Evolutionary conservation across 495 filamentous ascomycete genomes (phyloP).

Genomic region (Tuber melanosporum): DNA sequence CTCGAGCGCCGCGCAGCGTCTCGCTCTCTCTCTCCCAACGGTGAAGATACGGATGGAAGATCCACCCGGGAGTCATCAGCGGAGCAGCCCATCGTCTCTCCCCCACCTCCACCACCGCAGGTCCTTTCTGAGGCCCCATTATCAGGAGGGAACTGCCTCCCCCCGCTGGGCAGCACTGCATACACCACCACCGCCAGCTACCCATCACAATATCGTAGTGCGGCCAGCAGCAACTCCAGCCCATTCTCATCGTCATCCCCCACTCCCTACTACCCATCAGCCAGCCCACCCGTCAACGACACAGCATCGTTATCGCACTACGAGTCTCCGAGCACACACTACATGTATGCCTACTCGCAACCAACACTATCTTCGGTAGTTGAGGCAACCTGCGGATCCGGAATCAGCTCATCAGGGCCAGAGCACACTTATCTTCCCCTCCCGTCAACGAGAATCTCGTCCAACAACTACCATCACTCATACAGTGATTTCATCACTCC

Average conservation of each 20-base stretch:
- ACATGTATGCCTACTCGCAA: constrained; percentile 34
- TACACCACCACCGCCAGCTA: constrained; percentile 39
- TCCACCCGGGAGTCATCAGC: constrained; percentile 49
- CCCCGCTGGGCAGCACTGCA: constrained; percentile 22
- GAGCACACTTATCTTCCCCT: constrained; percentile 61
- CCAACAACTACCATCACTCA: constrained; percentile 55
- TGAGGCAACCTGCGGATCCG: constrained; percentile 54
- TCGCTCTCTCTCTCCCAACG: constrained; percentile 52
- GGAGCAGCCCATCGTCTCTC: constrained; percentile 53
- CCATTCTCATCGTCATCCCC: constrained; percentile 34
- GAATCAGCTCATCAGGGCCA: constrained; percentile 60
- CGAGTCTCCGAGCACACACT: constrained; percentile 46
- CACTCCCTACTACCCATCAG: constrained; percentile 36
- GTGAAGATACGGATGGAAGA: constrained; percentile 43
- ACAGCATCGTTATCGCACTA: constrained; percentile 43
- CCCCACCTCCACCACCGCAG: constrained; percentile 42
- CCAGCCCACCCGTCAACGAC: constrained; percentile 22
- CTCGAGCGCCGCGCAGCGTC: constrained; percentile 87
- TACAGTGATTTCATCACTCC: constrained; percentile 54
- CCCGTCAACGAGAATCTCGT: constrained; percentile 57
- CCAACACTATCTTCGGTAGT: constrained; percentile 36
- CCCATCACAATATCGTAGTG: constrained; percentile 29
- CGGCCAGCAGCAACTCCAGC: constrained; percentile 36
- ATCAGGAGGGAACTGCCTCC: constrained; percentile 37
- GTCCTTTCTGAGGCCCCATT: constrained; percentile 26